phyloP scores from a whole-genome alignment of 768 basidiomycete genomes.

The Trametopsis cervina region DNA sequence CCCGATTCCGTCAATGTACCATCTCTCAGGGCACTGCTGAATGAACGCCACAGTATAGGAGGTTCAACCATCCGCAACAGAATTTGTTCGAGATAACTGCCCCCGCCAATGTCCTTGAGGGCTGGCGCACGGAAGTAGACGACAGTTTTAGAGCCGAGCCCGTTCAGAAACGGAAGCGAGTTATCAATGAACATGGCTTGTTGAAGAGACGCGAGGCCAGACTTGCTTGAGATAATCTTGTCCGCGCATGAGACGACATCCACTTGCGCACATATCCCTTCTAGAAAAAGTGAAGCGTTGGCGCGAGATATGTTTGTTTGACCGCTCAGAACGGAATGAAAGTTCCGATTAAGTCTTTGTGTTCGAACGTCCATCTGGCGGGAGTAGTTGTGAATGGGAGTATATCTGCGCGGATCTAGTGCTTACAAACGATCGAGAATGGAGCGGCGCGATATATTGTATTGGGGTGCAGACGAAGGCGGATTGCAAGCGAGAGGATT shows the following conservation, averaged over 20 bases:
- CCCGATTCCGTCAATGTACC: constrained; percentile 22
- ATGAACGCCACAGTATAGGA: constrained; percentile 40
- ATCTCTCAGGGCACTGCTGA: constrained; percentile 13
- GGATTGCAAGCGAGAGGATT: too few relatives aligned
- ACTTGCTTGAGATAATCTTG: constrained; percentile 28
- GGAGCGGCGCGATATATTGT: too few relatives aligned
- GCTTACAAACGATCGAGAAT: too few relatives aligned
- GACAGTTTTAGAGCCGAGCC: constrained; percentile 29
- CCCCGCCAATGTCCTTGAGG: constrained; percentile 34
- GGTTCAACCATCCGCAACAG: constrained; percentile 39
- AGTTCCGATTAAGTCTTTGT: constrained; percentile 27
- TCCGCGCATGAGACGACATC: constrained; percentile 32
- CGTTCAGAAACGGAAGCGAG: constrained; percentile 35
- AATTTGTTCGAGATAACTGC: constrained; percentile 33
- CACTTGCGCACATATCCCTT: constrained; percentile 36
- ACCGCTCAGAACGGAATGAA: constrained; percentile 28
- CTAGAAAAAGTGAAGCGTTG: constrained; percentile 33
- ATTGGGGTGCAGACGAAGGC: too few relatives aligned
- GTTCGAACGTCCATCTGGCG: constrained; percentile 3
- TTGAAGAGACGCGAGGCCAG: constrained; percentile 34
- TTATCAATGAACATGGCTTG: constrained; percentile 35
- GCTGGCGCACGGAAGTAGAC: constrained; percentile 31
- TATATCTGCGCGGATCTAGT: too few relatives aligned
- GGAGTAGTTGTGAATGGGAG: too few relatives aligned
- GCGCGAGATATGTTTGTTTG: constrained; percentile 18